phyloP scores from a whole-genome alignment of 192 early-diverging fungal genomes.

The Podila horticola region DNA sequence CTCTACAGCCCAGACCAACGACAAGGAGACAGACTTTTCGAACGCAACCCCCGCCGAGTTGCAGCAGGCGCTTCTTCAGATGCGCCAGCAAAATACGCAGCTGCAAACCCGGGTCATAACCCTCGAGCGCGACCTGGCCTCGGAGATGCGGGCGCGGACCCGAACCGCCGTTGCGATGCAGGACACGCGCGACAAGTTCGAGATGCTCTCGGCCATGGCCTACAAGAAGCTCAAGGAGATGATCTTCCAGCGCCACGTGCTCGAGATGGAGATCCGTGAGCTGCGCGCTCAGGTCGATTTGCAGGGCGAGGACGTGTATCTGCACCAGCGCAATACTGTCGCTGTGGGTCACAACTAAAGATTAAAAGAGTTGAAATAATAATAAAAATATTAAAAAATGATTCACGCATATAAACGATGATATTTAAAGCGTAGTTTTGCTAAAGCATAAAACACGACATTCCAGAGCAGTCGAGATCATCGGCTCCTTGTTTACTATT shows the following conservation, averaged over 20 bases:
- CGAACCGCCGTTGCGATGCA: conserved; percentile 53
- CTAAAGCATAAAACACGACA: too few relatives aligned
- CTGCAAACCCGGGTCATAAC: conserved; percentile 17
- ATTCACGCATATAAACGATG: too few relatives aligned
- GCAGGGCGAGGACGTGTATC: neutral
- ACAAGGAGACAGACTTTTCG: neutral
- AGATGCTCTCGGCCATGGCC: conserved; percentile 56
- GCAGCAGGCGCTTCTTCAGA: conserved; percentile 5
- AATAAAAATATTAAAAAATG: too few relatives aligned
- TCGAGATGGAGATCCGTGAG: conserved; percentile 41
- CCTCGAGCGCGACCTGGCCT: conserved; percentile 31
- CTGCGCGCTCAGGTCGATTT: conserved; percentile 36
- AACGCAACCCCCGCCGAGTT: neutral
- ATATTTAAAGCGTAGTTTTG: too few relatives aligned
- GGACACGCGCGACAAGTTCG: conserved; percentile 60
- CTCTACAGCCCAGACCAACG: neutral
- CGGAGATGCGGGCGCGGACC: conserved; percentile 35
- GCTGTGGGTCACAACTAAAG: neutral
- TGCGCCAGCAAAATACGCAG: conserved; percentile 27
- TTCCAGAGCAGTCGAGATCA: too few relatives aligned
- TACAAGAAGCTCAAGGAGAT: conserved; percentile 62
- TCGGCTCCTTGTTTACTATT: too few relatives aligned
- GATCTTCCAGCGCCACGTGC: conserved; percentile 45
- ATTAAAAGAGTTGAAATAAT: too few relatives aligned
- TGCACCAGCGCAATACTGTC: neutral